These are phyloP conservation scores for Mycena sp. DNA, from an alignment of 1,284 basidiomycete species.

Conservation along the genomic window DNA sequence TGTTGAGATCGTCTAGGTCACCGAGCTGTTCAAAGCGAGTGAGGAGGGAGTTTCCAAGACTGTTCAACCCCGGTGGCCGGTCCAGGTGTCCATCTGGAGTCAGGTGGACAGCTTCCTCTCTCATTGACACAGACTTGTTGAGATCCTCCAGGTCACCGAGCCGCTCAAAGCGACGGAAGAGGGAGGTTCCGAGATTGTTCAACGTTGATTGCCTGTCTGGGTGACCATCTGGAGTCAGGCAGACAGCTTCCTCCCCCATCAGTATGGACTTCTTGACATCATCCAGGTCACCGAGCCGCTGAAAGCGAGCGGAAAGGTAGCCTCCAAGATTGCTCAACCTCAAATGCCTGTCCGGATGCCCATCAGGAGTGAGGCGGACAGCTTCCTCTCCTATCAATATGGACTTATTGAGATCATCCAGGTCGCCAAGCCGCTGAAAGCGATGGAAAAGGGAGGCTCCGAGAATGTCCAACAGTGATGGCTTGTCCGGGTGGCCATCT, in stretches of 20 bases:
- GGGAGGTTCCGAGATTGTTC: constrained; percentile 1
- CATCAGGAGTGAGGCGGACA: neutral
- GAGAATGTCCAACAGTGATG: neutral
- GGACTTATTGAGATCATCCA: neutral
- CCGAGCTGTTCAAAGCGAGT: neutral
- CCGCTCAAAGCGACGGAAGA: neutral
- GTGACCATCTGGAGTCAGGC: neutral
- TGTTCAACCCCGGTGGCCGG: neutral
- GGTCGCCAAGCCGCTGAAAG: neutral
- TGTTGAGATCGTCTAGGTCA: neutral
- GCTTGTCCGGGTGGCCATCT: neutral
- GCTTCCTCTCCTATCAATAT: neutral
- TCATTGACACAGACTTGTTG: neutral
- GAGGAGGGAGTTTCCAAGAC: neutral
- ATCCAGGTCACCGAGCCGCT: neutral
- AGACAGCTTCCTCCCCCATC: neutral
- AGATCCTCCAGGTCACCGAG: neutral
- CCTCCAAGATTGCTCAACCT: neutral
- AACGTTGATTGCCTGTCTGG: neutral
- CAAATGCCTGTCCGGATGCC: neutral
- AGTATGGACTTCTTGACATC: neutral
- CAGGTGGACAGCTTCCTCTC: neutral
- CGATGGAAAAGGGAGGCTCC: neutral
- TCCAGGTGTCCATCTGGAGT: neutral
- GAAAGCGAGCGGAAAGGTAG: neutral